These are phyloP conservation scores for Ganoderma boninense DNA, from an alignment of 1,284 basidiomycete species.

Conservation along the genomic window DNA sequence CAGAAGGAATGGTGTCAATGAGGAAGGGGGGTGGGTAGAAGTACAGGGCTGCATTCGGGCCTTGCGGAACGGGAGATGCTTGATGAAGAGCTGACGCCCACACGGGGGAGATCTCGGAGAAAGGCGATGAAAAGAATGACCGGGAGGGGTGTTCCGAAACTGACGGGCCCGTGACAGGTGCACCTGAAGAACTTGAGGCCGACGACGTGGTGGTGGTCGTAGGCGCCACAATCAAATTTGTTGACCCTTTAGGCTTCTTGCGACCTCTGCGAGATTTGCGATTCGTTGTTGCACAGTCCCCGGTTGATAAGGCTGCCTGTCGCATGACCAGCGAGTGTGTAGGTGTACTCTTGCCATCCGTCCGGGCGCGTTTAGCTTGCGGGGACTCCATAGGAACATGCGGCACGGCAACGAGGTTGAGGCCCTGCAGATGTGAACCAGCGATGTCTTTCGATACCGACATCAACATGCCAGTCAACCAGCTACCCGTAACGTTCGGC, in stretches of 20 bases:
- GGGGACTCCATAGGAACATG: background rate
- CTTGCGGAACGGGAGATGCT: background rate
- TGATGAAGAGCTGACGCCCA: background rate
- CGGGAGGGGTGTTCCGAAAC: background rate
- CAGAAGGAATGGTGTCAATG: conserved; percentile 1
- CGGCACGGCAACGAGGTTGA: background rate
- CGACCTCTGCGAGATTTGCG: background rate
- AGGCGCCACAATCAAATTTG: too few species aligned
- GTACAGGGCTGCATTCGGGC: background rate
- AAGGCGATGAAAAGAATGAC: background rate
- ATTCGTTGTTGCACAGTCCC: background rate
- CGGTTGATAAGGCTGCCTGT: background rate
- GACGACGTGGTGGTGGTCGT: background rate
- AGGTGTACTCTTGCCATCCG: background rate
- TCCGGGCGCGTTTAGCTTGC: background rate
- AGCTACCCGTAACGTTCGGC: conserved; percentile 12
- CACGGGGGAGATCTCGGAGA: background rate
- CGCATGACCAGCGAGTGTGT: background rate
- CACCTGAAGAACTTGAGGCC: background rate
- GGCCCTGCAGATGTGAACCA: background rate
- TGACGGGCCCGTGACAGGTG: background rate
- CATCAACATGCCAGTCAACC: background rate
- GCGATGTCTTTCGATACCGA: conserved; percentile 5
- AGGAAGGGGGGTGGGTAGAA: conserved; percentile 18
- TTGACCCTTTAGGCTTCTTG: background rate